phyloP scores from a whole-genome alignment of 1,284 basidiomycete genomes.

The Xanthoconium separans region DNA sequence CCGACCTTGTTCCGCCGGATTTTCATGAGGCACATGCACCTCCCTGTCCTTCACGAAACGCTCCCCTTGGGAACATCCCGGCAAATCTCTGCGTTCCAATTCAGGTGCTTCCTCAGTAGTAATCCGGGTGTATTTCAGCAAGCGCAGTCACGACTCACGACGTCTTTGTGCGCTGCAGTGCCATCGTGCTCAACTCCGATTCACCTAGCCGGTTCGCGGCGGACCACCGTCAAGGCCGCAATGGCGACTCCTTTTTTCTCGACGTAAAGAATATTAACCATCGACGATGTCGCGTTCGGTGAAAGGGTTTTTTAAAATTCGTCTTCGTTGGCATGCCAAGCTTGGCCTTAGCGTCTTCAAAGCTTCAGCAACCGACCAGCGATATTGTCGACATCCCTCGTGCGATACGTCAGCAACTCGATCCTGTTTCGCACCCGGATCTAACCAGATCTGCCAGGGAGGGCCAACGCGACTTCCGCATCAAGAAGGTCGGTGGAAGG shows the following conservation, averaged over 20 bases:
- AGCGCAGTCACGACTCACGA: conserved; percentile 2
- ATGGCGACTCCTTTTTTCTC: conserved; percentile 16
- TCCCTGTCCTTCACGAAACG: conserved; percentile 4
- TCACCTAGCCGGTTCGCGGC: conserved; percentile 11
- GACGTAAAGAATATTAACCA: background rate
- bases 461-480: conserved; percentile 18
- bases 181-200: conserved; percentile 13
- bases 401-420: conserved; percentile 4
- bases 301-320: background rate
- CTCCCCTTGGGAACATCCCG: conserved; percentile 25
- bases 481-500: conserved; percentile 26
- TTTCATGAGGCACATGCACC: conserved; percentile 19
- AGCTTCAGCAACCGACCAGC: background rate
- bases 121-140: conserved; percentile 1
- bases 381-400: conserved; percentile 2
- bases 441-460: conserved; percentile 18
- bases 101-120: background rate
- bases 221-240: conserved; percentile 13
- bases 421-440: conserved; percentile 19
- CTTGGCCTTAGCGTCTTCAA: background rate
- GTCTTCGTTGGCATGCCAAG: background rate
- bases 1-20: conserved; percentile 26
- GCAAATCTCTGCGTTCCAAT: conserved; percentile 19
- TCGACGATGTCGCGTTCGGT: background rate
- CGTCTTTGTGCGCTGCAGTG: background rate